Conservation (phyloP, 768 basidiomycete species). For the Megacollybia marginata region DNA sequence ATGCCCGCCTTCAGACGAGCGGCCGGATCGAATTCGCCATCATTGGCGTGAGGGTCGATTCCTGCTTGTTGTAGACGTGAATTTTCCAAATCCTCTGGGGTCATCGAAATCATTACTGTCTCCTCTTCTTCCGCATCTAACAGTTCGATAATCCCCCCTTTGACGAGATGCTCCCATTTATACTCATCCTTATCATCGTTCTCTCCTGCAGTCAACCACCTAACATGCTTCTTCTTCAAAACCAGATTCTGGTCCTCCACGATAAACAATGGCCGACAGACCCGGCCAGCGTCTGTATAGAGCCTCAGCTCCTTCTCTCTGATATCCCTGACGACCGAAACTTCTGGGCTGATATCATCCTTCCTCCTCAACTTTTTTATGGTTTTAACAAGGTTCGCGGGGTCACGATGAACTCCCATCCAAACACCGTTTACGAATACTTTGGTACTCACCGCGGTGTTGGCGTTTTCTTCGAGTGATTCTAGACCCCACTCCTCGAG, state of each 20-base stretch:
- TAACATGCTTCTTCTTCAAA: conserved; percentile 79
- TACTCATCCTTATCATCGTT: conserved; percentile 59
- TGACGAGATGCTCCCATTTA: conserved; percentile 82
- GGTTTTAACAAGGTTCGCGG: conserved; percentile 86
- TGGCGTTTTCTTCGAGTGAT: conserved; percentile 88
- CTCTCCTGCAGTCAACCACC: conserved; percentile 52
- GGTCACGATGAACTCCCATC: conserved; percentile 98
- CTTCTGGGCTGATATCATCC: conserved; percentile 93
- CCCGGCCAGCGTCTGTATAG: conserved; percentile 95
- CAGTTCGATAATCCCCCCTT: conserved; percentile 85
- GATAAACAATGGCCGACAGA: conserved; percentile 95
- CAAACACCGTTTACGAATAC: conserved; percentile 99
- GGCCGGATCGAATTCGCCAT: conserved; percentile 76
- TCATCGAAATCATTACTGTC: conserved; percentile 99
- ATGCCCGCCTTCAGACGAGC: conserved; percentile 81
- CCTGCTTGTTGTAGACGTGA: conserved; percentile 63
- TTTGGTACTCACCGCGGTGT: conserved; percentile 82
- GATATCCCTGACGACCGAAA: conserved; percentile 96
- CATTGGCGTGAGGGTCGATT: conserved; percentile 49
- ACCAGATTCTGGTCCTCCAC: conserved; percentile 86
- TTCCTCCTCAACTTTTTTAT: conserved; percentile 88
- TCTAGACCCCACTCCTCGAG: conserved; percentile 98
- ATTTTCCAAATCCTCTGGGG: conserved; percentile 88
- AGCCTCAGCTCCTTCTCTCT: conserved; percentile 90
- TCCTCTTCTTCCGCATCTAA: conserved; percentile 99